These are phyloP conservation scores for Starmerella sirachaensis DNA, from an alignment of 805 yeast species.

Conservation along the genomic window DNA sequence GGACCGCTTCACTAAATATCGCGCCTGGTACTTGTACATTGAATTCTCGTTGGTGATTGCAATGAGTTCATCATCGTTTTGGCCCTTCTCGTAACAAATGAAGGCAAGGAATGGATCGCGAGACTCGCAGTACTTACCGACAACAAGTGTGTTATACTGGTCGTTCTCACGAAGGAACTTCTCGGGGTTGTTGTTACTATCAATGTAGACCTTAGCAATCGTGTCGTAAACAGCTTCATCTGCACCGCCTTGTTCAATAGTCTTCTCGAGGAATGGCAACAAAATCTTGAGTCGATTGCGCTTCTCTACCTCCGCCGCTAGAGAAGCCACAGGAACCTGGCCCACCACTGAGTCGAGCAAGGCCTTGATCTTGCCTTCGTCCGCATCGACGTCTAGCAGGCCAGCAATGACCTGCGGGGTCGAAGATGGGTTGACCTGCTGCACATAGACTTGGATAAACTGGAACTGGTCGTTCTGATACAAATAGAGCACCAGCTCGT, in stretches of 20 bases:
- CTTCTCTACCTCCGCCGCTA: slow-evolving; percentile 91
- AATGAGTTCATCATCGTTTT: slow-evolving; percentile 78
- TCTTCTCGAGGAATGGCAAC: slow-evolving; percentile 84
- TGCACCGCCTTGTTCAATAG: slow-evolving; percentile 65
- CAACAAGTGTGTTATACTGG: slow-evolving; percentile 81
- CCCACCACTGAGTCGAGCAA: slow-evolving; percentile 78
- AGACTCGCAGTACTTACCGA: slow-evolving; percentile 97
- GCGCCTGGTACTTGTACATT: slow-evolving; percentile 98
- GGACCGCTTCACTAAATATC: slow-evolving; percentile 81
- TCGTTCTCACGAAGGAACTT: slow-evolving; percentile 86
- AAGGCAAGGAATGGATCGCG: slow-evolving; percentile 97
- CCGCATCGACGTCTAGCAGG: slow-evolving; percentile 92
- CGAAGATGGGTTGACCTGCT: slow-evolving; percentile 89
- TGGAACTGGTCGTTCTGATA: slow-evolving; percentile 94
- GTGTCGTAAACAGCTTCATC: slow-evolving; percentile 91
- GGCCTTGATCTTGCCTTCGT: slow-evolving; percentile 71
- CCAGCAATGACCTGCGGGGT: slow-evolving; percentile 97
- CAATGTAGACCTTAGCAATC: slow-evolving; percentile 94
- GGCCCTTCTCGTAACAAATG: slow-evolving; percentile 93
- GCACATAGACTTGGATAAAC: slow-evolving; percentile 95
- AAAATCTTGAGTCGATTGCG: slow-evolving; percentile 85
- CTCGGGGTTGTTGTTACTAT: slow-evolving; percentile 94
- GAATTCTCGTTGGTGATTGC: slow-evolving; percentile 90
- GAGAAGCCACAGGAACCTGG: slow-evolving; percentile 80
- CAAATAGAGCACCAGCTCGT: slow-evolving; percentile 82